These are phyloP conservation scores for Aplosporella prunicola DNA, from an alignment of 2,329 filamentous ascomycete species.

Conservation along the genomic window DNA sequence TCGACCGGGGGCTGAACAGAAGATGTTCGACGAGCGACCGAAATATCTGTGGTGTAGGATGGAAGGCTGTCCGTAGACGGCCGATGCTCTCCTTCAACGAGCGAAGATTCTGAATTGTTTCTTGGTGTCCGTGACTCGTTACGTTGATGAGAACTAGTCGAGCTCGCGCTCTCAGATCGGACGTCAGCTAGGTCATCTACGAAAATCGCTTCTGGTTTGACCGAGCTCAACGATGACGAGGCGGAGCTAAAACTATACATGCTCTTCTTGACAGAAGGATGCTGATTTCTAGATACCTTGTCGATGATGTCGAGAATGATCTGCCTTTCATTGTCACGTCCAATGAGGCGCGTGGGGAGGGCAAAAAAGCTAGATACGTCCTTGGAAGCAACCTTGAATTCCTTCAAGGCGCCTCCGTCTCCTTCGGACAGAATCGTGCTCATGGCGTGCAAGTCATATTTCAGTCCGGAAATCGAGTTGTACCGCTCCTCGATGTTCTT, in stretches of 20 bases:
- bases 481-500: conserved; percentile 84
- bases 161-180: conserved; percentile 40
- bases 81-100: conserved; percentile 4
- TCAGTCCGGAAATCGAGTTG: conserved; percentile 77
- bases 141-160: conserved; percentile 38
- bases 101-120: conserved; percentile 10
- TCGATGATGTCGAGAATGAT: conserved; percentile 63
- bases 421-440: conserved; percentile 67
- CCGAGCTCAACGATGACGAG: conserved; percentile 24
- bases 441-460: conserved; percentile 67
- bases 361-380: conserved; percentile 92
- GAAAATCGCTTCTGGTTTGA: background rate
- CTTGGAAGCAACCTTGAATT: conserved; percentile 68
- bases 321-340: conserved; percentile 61
- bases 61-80: conserved; percentile 6
- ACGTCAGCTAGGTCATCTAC: conserved; percentile 36
- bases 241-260: conserved; percentile 42
- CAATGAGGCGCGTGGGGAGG: conserved; percentile 72
- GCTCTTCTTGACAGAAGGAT: conserved; percentile 27
- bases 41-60: conserved; percentile 3
- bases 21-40: conserved; percentile 3
- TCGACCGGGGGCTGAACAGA: conserved; percentile 1
- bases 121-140: conserved; percentile 6
- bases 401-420: conserved; percentile 58
- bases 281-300: conserved; percentile 59